Evolutionary conservation across 1,284 basidiomycete species (phyloP).

Genomic region (Flammula alnicola): DNA sequence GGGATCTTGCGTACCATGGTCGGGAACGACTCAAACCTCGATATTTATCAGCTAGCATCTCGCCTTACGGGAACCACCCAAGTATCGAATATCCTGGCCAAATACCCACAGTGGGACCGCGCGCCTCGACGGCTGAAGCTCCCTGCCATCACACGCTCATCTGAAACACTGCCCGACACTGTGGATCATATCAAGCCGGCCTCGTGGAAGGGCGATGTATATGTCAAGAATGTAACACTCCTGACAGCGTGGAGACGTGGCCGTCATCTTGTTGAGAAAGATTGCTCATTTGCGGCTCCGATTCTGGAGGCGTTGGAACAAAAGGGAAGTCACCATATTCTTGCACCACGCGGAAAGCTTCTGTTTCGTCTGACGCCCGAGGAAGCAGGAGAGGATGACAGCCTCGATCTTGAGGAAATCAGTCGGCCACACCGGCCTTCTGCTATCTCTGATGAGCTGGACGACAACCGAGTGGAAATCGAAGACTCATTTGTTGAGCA

Average conservation of each 20-base stretch:
- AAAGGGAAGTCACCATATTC: too few relatives aligned
- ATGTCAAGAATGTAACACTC: slow-evolving; percentile 24
- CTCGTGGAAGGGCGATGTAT: slow-evolving; percentile 31
- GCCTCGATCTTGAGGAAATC: too few relatives aligned
- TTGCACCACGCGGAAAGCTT: neutral
- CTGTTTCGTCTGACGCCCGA: neutral
- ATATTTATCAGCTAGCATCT: slow-evolving; percentile 31
- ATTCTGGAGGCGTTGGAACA: too few relatives aligned
- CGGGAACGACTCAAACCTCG: slow-evolving; percentile 36
- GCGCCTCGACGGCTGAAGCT: slow-evolving; percentile 30
- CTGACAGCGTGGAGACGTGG: slow-evolving; percentile 31
- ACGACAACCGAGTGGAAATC: too few relatives aligned
- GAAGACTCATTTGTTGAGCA: neutral
- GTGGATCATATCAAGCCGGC: slow-evolving; percentile 34
- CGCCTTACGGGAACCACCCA: slow-evolving; percentile 32
- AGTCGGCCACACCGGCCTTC: too few relatives aligned
- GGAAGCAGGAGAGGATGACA: neutral
- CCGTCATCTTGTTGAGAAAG: slow-evolving; percentile 2
- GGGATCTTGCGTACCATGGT: slow-evolving; percentile 36
- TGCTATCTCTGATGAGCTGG: too few relatives aligned
- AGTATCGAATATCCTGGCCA: slow-evolving; percentile 33
- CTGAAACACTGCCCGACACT: slow-evolving; percentile 16
- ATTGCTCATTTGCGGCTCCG: too few relatives aligned
- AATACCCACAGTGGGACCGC: slow-evolving; percentile 40
- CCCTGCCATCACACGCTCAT: slow-evolving; percentile 15